Base-by-base conservation (phyloP, 768 basidiomycete species). In the Leucocoprinus leucothites region DNA sequence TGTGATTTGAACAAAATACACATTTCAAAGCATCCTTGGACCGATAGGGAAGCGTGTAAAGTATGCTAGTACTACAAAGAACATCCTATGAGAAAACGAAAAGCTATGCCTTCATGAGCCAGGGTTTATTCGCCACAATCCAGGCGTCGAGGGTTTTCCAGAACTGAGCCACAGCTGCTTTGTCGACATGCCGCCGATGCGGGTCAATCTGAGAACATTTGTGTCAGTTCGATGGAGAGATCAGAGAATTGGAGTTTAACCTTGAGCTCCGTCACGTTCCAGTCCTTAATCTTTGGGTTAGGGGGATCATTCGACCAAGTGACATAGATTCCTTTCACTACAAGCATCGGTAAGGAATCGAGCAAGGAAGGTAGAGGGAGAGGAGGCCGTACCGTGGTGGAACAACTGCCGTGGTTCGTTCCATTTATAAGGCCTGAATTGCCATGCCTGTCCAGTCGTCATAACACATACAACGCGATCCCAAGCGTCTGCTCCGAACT, bases 361-460 rank as follows among this genome's bases (percentile, higher is more conserved):
- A 21, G 38, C 35, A 34, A 14, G 45, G 46, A 9, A 45, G 38
- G 5, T 16, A 42, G 47, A 4, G 44, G 8, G 40, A 13, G 28
- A 21, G 7, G 44, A 8, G 34, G 8, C 40, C 40, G 22, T 60
- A 96, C 95, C 94, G 64, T 98, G 89, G 65, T 97, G 91, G 72
- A 99, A 98, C 24, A 99, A 71, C 48, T 89, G 81, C 57, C 85
- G 84, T 1, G 97, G 97, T 64, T 98, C 94, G 48, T 80, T 86
- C 96, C 96, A 99, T 67, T 96, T 95, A 74, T 98, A 98, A 16
- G 91, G 89, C 55, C 87, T 79, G 72, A 99, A 99, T 67, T 99
- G 97, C 97, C 97, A 98, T 28, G 90, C 88, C 62, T 98, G 96
- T 1, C 97, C 97, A 0, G 97, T 99, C 8, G 97, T 98, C 85